Percentiles rank a stretch among this genome's conserved stretches.
Evolutionary conservation across 2,329 filamentous ascomycete genomes (phyloP).

Genomic region (Fusarium foetens): DNA sequence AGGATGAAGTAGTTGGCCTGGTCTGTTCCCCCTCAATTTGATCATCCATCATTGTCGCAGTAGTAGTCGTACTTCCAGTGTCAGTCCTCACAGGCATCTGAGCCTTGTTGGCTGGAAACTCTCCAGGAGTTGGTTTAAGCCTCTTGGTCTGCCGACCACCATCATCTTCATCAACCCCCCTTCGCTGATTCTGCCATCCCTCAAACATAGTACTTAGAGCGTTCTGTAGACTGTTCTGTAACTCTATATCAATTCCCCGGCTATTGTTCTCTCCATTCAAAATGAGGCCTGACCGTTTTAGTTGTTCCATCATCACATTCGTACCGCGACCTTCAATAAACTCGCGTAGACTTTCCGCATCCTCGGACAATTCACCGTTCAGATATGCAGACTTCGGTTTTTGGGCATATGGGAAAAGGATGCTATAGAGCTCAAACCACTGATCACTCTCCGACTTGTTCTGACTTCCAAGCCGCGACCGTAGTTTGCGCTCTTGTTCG

Average conservation of each 20-base stretch:
- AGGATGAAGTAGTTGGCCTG: background rate
- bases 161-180: background rate
- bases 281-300: background rate
- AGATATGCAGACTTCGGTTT: background rate
- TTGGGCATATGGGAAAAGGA: background rate
- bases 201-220: background rate
- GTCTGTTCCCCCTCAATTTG: background rate
- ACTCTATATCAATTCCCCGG: too few relatives aligned
- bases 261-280: background rate
- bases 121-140: background rate
- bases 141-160: background rate
- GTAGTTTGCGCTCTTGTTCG: background rate
- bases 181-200: background rate
- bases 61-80: background rate
- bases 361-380: background rate
- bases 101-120: background rate
- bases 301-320: background rate
- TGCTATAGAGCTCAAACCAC: constrained; percentile 1
- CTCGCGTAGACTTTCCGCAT: background rate
- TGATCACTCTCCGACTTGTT: constrained; percentile 6
- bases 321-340: constrained; percentile 1
- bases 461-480: background rate
- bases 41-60: background rate
- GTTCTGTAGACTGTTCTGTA: background rate
- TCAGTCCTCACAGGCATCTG: background rate